Percentiles rank a stretch among this genome's conserved stretches.
Evolutionary conservation across 148 eudicot species (phyloP).

Genomic region (Oxyria digyna): DNA sequence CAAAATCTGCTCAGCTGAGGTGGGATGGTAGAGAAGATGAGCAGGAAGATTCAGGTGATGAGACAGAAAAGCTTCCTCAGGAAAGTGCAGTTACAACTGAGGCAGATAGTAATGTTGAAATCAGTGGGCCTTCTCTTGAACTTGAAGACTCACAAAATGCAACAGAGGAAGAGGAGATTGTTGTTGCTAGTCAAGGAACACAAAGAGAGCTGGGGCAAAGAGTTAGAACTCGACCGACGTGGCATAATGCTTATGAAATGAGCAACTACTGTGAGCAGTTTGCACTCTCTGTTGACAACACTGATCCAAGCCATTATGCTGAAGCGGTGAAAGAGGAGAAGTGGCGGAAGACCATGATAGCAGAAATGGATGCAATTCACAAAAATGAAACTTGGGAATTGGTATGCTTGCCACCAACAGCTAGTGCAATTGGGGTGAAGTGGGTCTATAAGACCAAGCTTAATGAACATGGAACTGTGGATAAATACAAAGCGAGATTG

Average conservation of each 20-base stretch:
- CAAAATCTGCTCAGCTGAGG: background rate
- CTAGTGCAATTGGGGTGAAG: background rate
- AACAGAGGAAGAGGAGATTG: too few species aligned
- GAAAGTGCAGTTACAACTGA: background rate
- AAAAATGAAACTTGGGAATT: constrained; percentile 10
- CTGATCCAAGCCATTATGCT: background rate
- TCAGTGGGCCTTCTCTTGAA: background rate
- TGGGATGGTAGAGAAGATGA: background rate
- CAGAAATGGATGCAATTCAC: background rate
- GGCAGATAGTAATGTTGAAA: background rate
- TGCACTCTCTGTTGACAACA: background rate
- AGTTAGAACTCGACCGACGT: background rate
- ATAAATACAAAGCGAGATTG: background rate
- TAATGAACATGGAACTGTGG: background rate
- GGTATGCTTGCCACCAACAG: background rate
- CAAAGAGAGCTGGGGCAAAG: background rate
- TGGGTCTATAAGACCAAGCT: background rate
- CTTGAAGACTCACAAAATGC: too few species aligned
- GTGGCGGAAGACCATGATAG: background rate
- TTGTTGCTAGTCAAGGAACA: background rate
- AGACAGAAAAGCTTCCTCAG: background rate
- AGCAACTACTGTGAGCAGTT: background rate
- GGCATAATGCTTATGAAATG: background rate
- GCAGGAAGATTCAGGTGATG: background rate
- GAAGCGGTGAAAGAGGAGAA: background rate